A percentile compares a stretch with the other conserved stretches of the same genome.
Evolutionary conservation across 306 rosid species (phyloP).

Genomic region (Quercus cerris): DNA sequence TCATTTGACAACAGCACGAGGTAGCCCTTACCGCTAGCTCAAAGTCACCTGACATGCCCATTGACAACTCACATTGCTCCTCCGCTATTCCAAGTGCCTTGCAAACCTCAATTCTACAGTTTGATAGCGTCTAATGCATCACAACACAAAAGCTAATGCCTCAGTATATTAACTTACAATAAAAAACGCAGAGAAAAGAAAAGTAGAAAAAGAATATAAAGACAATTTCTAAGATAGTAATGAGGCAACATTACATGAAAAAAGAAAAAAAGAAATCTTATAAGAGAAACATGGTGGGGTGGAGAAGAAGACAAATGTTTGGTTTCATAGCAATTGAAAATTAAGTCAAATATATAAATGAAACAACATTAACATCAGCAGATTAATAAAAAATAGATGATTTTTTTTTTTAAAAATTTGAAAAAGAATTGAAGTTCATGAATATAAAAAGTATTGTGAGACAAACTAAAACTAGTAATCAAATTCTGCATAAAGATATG

Average conservation of each 20-base stretch:
- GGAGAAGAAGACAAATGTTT: background rate
- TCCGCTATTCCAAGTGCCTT: conserved; percentile 40
- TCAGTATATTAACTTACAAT: background rate
- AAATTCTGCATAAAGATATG: background rate
- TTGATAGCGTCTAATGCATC: conserved; percentile 24
- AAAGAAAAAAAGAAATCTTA: background rate
- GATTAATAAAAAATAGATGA: background rate
- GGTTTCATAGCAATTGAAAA: background rate
- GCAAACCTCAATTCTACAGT: conserved; percentile 46
- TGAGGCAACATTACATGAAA: background rate
- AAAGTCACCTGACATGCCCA: conserved; percentile 62
- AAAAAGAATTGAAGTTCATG: background rate
- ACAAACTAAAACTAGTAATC: background rate
- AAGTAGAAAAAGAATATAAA: too few relatives aligned
- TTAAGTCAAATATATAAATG: background rate
- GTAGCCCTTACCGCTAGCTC: conserved; percentile 40
- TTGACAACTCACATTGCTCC: conserved; percentile 43
- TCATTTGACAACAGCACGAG: background rate
- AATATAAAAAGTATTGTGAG: background rate
- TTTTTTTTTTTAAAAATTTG: too few relatives aligned
- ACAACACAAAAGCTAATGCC: background rate
- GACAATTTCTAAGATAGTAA: too few relatives aligned
- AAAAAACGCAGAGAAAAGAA: background rate
- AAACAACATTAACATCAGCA: background rate
- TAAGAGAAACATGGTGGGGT: too few relatives aligned